Conservation (phyloP, 2,329 filamentous ascomycete species). For the Aspergillus thermomutatus region DNA sequence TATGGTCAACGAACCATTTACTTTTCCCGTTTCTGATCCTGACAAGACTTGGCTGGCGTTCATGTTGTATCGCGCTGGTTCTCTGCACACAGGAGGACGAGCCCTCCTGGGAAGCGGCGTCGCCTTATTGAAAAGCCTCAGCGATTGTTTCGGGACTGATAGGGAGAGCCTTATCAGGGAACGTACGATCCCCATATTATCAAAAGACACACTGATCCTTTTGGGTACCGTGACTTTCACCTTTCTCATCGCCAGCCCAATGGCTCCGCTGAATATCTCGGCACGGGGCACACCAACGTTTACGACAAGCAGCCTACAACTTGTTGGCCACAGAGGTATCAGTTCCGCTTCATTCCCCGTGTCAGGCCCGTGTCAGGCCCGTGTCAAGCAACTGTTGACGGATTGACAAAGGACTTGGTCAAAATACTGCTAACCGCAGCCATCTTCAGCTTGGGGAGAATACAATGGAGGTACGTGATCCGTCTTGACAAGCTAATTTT, state of each 20-base stretch:
- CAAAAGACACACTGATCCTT: conserved; percentile 24
- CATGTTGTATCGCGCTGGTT: background rate
- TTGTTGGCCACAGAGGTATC: conserved; percentile 36
- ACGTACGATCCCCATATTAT: conserved; percentile 30
- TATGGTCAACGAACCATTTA: conserved; percentile 9
- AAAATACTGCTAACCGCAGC: conserved; percentile 25
- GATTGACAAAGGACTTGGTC: conserved; percentile 18
- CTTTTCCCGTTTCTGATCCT: conserved; percentile 5
- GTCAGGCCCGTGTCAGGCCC: background rate
- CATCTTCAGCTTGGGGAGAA: conserved; percentile 40
- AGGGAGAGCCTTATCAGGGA: conserved; percentile 34
- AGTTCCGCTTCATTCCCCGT: background rate
- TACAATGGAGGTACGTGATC: conserved; percentile 27
- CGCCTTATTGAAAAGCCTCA: conserved; percentile 21
- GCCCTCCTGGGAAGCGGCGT: conserved; percentile 5
- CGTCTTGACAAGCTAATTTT: background rate
- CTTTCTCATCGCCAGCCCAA: conserved; percentile 23
- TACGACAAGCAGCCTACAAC: background rate
- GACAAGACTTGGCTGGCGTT: conserved; percentile 5
- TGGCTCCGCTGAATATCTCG: background rate
- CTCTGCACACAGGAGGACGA: background rate
- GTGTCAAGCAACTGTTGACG: background rate
- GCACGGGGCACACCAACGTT: background rate
- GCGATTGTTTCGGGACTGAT: conserved; percentile 20
- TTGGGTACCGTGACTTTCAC: conserved; percentile 36